Conservation (phyloP, 805 yeast genomes). For the Metschnikowia sp. region DNA sequence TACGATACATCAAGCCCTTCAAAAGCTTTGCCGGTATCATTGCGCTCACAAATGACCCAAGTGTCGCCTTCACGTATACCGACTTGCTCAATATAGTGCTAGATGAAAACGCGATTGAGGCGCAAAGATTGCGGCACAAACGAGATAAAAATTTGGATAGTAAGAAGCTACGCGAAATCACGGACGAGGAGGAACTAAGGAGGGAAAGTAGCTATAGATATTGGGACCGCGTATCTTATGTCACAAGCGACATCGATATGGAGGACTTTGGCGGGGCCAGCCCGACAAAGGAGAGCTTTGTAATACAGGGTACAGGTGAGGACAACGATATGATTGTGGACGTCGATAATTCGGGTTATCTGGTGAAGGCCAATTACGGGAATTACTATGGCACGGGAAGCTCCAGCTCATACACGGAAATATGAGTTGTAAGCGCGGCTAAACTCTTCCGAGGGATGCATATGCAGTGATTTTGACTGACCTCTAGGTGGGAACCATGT, state of each 20-base stretch:
- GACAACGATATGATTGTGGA: conserved; percentile 2
- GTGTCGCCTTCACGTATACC: conserved; percentile 16
- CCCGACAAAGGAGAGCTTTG: background rate
- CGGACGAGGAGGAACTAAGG: conserved; percentile 15
- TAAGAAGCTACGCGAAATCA: conserved; percentile 13
- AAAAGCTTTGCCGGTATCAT: conserved; percentile 23
- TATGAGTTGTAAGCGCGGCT: background rate
- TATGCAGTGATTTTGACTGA: too few relatives aligned
- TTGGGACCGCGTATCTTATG: conserved; percentile 30
- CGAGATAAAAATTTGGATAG: conserved; percentile 8
- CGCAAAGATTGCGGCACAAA: conserved; percentile 11
- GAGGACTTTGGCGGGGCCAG: conserved; percentile 1
- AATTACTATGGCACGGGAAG: conserved; percentile 9
- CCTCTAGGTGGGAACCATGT: too few relatives aligned
- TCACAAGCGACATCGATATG: conserved; percentile 22
- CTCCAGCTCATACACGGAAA: background rate
- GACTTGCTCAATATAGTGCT: conserved; percentile 26
- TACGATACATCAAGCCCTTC: conserved; percentile 17
- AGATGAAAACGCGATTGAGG: conserved; percentile 27
- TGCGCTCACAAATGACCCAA: conserved; percentile 19
- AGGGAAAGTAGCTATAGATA: conserved; percentile 31
- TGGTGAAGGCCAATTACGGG: conserved; percentile 13
- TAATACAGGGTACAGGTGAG: background rate
- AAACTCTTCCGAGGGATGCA: background rate
- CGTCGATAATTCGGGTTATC: background rate